A percentile compares a stretch with the other conserved stretches of the same genome.
phyloP scores from a whole-genome alignment of 352 stramenopile genomes.

The Pythium brachiatum region DNA sequence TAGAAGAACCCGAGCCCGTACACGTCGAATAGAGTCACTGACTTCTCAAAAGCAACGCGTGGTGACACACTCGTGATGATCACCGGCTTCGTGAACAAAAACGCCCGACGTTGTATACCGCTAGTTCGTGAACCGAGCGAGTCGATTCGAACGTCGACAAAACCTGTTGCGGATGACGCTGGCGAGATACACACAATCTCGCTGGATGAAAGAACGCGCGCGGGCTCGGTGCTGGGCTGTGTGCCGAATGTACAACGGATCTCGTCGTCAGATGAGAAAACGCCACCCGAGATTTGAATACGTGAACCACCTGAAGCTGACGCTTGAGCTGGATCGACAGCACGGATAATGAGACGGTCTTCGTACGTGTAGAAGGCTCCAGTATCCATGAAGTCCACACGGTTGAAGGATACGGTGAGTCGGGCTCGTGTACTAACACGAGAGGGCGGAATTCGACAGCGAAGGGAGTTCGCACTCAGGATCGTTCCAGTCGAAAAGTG shows the following conservation, averaged over 20 bases:
- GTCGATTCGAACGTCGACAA: constrained; percentile 25
- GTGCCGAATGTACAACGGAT: constrained; percentile 53
- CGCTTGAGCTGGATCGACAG: constrained; percentile 44
- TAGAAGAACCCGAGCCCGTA: constrained; percentile 56
- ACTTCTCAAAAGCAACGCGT: constrained; percentile 39
- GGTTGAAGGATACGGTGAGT: constrained; percentile 66
- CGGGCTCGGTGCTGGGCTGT: constrained; percentile 14
- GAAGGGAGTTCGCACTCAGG: constrained; percentile 31
- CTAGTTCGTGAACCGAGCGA: constrained; percentile 16
- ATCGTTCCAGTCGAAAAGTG: constrained; percentile 33
- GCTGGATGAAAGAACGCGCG: constrained; percentile 37
- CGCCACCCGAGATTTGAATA: constrained; percentile 55
- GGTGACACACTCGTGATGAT: constrained; percentile 41
- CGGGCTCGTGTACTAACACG: constrained; percentile 21
- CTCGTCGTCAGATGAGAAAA: constrained; percentile 38
- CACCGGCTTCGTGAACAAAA: constrained; percentile 41
- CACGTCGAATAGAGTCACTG: constrained; percentile 47
- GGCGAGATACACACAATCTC: constrained; percentile 48
- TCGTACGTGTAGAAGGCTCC: constrained; percentile 38
- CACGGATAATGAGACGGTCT: constrained; percentile 28
- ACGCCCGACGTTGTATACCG: constrained; percentile 32
- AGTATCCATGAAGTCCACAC: constrained; percentile 45
- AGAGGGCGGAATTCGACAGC: constrained; percentile 41
- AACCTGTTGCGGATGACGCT: constrained; percentile 6
- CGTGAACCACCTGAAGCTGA: constrained; percentile 53